These are phyloP conservation scores for Globisporangium cederbergense DNA, from an alignment of 352 stramenopile species.

Conservation along the genomic window DNA sequence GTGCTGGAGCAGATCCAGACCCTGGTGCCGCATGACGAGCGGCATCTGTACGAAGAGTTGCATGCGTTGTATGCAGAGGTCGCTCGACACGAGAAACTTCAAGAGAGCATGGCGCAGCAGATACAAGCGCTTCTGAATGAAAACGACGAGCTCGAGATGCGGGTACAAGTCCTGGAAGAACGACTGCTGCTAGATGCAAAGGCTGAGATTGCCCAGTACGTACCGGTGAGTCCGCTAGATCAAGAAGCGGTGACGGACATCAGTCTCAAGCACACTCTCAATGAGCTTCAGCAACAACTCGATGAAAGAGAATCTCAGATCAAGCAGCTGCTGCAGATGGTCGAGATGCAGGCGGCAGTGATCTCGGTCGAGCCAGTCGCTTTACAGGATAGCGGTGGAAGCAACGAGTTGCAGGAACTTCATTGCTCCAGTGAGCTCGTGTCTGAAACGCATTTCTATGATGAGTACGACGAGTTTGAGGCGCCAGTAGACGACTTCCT, in stretches of 20 bases:
- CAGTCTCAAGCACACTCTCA: not conserved
- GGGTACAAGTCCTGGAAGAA: not conserved
- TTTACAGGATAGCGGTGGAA: not conserved
- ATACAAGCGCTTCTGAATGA: constrained; percentile 10
- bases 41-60: constrained; percentile 28
- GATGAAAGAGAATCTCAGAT: constrained; percentile 7
- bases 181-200: not conserved
- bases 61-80: constrained; percentile 26
- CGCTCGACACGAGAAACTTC: constrained; percentile 11
- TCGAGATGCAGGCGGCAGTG: constrained; percentile 11
- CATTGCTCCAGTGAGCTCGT: not conserved
- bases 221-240: not conserved
- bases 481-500: not conserved
- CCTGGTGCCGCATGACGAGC: constrained; percentile 17
- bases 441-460: not conserved
- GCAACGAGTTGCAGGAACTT: not conserved
- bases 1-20: constrained; percentile 21
- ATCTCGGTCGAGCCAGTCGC: not conserved
- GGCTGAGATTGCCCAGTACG: not conserved
- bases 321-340: constrained; percentile 9
- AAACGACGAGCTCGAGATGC: constrained; percentile 15
- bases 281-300: constrained; percentile 2
- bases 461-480: constrained; percentile 12
- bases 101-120: constrained; percentile 2
- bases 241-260: not conserved